A percentile compares a stretch with the other conserved stretches of the same genome.
These are phyloP conservation scores for Poteriospumella lacustris DNA, from an alignment of 108 stramenopile genomes.

Conservation along the genomic window DNA sequence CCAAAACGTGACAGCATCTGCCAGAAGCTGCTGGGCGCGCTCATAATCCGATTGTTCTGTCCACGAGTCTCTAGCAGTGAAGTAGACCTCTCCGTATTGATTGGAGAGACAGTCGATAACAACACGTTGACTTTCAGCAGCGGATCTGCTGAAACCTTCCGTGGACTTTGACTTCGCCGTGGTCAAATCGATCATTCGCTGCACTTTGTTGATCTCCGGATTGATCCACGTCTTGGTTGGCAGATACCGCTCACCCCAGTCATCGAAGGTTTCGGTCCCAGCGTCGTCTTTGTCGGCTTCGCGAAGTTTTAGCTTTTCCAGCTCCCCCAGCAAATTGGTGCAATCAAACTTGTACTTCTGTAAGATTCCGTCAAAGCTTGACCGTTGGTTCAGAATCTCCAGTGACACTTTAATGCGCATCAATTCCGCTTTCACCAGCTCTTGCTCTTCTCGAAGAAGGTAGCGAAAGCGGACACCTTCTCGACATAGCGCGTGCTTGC, in stretches of 20 bases:
- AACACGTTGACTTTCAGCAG: background rate
- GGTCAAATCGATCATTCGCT: background rate
- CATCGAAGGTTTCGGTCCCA: conserved; percentile 14
- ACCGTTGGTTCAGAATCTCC: background rate
- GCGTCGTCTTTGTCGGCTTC: conserved; percentile 11
- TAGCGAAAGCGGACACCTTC: background rate
- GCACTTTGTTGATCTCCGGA: background rate
- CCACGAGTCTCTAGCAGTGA: background rate
- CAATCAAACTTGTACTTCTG: background rate
- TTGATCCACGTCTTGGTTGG: background rate
- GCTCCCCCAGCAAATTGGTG: background rate
- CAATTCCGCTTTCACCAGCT: background rate
- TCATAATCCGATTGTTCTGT: conserved; percentile 20
- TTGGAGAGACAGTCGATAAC: background rate
- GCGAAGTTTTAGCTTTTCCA: background rate
- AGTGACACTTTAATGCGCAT: background rate
- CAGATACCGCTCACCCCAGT: background rate
- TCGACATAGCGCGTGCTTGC: background rate
- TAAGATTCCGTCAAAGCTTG: background rate
- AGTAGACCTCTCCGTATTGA: background rate
- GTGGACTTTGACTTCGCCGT: background rate
- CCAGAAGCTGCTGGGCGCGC: background rate
- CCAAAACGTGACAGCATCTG: no score
- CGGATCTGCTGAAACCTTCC: background rate
- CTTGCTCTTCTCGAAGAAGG: background rate